Percentiles rank a stretch among this genome's conserved stretches.
Evolutionary conservation across 495 filamentous ascomycete genomes (phyloP).

Genomic region (Podospora pseudoanserina): DNA sequence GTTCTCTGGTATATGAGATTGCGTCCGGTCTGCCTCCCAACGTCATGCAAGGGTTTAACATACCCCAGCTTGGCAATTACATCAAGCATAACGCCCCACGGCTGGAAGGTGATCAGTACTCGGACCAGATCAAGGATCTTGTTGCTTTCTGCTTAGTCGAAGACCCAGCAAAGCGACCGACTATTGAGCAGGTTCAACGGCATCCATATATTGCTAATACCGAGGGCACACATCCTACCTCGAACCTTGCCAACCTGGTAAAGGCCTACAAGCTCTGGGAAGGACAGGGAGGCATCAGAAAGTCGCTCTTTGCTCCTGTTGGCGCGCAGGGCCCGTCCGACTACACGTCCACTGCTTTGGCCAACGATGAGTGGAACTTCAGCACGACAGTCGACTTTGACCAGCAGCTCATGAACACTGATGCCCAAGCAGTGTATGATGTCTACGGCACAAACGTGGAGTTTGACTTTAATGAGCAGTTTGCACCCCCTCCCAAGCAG

Average conservation of each 20-base stretch:
- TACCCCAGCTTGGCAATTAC: constrained; percentile 55
- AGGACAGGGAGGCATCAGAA: constrained; percentile 72
- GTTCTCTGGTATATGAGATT: constrained; percentile 85
- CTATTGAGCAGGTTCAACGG: constrained; percentile 60
- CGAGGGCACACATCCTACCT: constrained; percentile 62
- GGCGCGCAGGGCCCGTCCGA: constrained; percentile 62
- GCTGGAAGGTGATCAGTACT: constrained; percentile 73
- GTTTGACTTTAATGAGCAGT: constrained; percentile 45
- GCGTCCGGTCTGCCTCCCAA: constrained; percentile 83
- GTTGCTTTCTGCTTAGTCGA: constrained; percentile 77
- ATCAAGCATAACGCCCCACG: constrained; percentile 61
- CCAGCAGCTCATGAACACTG: constrained; percentile 48
- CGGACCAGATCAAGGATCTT: constrained; percentile 68
- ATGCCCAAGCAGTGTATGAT: constrained; percentile 47
- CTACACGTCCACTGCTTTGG: constrained; percentile 36
- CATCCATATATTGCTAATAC: constrained; percentile 64
- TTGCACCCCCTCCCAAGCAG: constrained; percentile 35
- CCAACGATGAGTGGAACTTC: constrained; percentile 84
- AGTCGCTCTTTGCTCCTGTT: constrained; percentile 72
- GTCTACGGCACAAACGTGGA: constrained; percentile 50
- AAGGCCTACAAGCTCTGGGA: constrained; percentile 84
- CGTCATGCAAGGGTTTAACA: constrained; percentile 47
- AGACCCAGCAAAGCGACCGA: constrained; percentile 68
- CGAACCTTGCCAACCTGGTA: constrained; percentile 67
- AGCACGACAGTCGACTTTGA: constrained; percentile 84